phyloP scores from a whole-genome alignment of 345 rosid genomes.

The Pseudoturritis turrita region DNA sequence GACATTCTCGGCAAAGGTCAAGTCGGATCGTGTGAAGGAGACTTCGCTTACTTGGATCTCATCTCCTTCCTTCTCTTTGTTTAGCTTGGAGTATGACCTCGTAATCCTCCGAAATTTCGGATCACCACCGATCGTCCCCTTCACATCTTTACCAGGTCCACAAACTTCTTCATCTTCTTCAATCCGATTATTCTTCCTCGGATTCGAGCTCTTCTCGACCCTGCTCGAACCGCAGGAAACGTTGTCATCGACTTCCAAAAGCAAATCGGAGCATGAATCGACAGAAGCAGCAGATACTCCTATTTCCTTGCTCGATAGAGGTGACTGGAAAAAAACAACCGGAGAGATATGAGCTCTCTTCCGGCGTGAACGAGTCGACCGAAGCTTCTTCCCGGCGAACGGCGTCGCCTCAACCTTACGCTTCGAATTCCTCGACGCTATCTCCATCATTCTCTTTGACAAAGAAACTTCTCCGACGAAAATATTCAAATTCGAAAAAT shows the following conservation, averaged over 20 bases:
- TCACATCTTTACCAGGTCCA: constrained; percentile 16
- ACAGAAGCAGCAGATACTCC: constrained; percentile 32
- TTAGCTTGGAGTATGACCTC: constrained; percentile 40
- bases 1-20: constrained; percentile 40
- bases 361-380: constrained; percentile 48
- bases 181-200: constrained; percentile 45
- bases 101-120: constrained; percentile 44
- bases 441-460: constrained; percentile 18
- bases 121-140: constrained; percentile 24
- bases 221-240: constrained; percentile 48
- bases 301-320: neutral
- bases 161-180: constrained; percentile 32
- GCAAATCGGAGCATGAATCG: constrained; percentile 38
- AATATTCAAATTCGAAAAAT: constrained; percentile 22
- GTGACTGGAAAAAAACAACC: constrained; percentile 3
- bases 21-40: constrained; percentile 40
- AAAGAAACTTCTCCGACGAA: constrained; percentile 3
- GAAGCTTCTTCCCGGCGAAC: constrained; percentile 43
- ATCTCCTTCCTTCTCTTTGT: constrained; percentile 30
- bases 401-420: constrained; percentile 27
- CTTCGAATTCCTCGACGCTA: constrained; percentile 23
- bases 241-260: constrained; percentile 32
- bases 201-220: constrained; percentile 29
- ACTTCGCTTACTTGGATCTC: constrained; percentile 48
- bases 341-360: constrained; percentile 46